phyloP scores from a whole-genome alignment of 176 grass and related monocot species.

The Carex parvula region DNA sequence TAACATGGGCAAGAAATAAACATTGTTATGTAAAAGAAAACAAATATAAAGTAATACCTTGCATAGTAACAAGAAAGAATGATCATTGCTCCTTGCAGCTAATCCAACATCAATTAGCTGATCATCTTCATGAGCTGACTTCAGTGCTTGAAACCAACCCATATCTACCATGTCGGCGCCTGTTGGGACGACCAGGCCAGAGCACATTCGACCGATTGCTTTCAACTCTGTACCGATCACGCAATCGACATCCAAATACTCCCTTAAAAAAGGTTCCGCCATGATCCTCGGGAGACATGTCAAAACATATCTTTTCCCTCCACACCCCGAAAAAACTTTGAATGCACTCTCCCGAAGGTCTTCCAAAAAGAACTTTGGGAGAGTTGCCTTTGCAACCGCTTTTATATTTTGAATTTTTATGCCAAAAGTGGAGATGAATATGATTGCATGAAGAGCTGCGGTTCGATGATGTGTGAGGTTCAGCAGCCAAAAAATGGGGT shows the following conservation, averaged over 20 bases:
- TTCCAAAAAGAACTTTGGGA: conserved; percentile 52
- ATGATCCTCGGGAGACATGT: conserved; percentile 41
- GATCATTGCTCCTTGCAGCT: background rate
- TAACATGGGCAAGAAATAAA: background rate
- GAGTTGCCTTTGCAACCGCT: conserved; percentile 34
- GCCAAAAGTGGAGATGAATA: conserved; percentile 47
- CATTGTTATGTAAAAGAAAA: background rate
- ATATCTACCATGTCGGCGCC: background rate
- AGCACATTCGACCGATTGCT: conserved; percentile 8
- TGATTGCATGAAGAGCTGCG: conserved; percentile 33
- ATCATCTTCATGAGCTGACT: conserved; percentile 4
- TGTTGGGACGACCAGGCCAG: conserved; percentile 15
- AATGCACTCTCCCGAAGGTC: conserved; percentile 32
- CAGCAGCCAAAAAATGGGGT: conserved; percentile 35
- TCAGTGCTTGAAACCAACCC: conserved; percentile 21
- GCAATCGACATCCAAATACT: conserved; percentile 34
- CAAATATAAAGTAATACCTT: conserved; percentile 18
- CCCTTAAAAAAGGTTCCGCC: conserved; percentile 53
- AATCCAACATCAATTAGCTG: conserved; percentile 37
- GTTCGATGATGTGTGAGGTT: background rate
- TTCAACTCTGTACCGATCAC: conserved; percentile 41
- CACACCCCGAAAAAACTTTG: conserved; percentile 6
- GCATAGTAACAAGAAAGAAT: conserved; percentile 37
- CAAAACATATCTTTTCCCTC: conserved; percentile 31
- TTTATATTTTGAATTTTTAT: conserved; percentile 27